Evolutionary conservation across 2,329 filamentous ascomycete species (phyloP).

Genomic region (Triangularia verruculosa): DNA sequence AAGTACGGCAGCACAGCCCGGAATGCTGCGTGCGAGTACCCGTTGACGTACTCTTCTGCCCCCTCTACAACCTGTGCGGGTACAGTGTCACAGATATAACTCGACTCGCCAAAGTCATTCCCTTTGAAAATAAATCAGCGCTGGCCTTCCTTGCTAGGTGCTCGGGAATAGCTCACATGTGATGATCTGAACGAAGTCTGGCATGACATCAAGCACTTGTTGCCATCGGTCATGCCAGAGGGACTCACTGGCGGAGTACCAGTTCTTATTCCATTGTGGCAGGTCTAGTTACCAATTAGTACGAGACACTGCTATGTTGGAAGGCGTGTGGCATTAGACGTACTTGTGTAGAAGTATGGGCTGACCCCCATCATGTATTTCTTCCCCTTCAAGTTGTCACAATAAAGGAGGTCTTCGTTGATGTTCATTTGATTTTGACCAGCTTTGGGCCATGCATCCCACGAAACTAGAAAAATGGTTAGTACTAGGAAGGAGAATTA

Average conservation of each 20-base stretch:
- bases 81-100: constrained; percentile 53
- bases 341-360: constrained; percentile 41
- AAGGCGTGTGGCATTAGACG: constrained; percentile 35
- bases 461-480: constrained; percentile 38
- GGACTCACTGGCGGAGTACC: constrained; percentile 53
- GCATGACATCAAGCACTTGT: constrained; percentile 47
- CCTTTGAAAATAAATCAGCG: constrained; percentile 27
- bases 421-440: constrained; percentile 38
- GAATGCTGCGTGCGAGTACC: constrained; percentile 48
- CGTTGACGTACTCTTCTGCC: constrained; percentile 46
- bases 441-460: constrained; percentile 48
- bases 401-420: constrained; percentile 40
- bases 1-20: constrained; percentile 47
- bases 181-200: constrained; percentile 53
- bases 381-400: constrained; percentile 38
- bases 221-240: constrained; percentile 58
- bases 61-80: constrained; percentile 43
- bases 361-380: constrained; percentile 49
- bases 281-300: constrained; percentile 24
- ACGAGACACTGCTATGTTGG: constrained; percentile 17
- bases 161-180: constrained; percentile 39
- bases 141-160: neutral
- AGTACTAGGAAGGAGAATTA: neutral
- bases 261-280: constrained; percentile 47
- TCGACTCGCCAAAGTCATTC: constrained; percentile 61